Conservation (phyloP, 2,329 filamentous ascomycete species). For the Curvularia hawaiiensis region DNA sequence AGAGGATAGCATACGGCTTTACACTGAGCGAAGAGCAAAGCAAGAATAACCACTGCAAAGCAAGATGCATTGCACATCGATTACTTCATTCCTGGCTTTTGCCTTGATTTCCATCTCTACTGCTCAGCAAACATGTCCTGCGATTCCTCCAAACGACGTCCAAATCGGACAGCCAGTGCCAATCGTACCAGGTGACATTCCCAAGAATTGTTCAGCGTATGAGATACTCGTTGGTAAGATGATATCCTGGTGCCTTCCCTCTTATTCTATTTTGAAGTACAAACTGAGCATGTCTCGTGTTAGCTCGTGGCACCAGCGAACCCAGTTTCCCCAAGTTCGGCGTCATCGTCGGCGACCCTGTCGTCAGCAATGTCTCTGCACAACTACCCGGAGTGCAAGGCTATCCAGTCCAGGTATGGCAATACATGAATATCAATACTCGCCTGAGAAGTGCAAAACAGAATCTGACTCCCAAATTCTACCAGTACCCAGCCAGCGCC, state of each 20-base stretch:
- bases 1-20: not conserved
- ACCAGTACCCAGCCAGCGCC: slow-evolving; percentile 7
- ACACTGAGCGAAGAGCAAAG: not conserved
- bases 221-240: slow-evolving; percentile 10
- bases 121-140: slow-evolving; percentile 3
- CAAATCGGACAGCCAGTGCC: slow-evolving; percentile 8
- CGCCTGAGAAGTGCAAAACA: too few species aligned
- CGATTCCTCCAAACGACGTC: slow-evolving; percentile 1
- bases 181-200: slow-evolving; percentile 7
- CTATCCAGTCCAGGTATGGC: slow-evolving; percentile 9
- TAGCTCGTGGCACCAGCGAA: slow-evolving; percentile 10
- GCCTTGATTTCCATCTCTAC: not conserved
- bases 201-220: slow-evolving; percentile 7
- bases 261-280: not conserved
- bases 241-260: not conserved
- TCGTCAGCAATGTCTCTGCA: slow-evolving; percentile 10
- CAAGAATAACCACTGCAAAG: not conserved
- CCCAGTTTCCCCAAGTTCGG: slow-evolving; percentile 9
- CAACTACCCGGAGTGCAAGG: slow-evolving; percentile 9
- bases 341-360: slow-evolving; percentile 9
- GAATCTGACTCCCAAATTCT: not conserved
- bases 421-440: not conserved
- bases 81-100: not conserved
- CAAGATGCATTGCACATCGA: slow-evolving; percentile 1
- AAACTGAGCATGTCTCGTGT: not conserved